Conservation (phyloP, 2,329 filamentous ascomycete species). For the Leptographium flavum region DNA sequence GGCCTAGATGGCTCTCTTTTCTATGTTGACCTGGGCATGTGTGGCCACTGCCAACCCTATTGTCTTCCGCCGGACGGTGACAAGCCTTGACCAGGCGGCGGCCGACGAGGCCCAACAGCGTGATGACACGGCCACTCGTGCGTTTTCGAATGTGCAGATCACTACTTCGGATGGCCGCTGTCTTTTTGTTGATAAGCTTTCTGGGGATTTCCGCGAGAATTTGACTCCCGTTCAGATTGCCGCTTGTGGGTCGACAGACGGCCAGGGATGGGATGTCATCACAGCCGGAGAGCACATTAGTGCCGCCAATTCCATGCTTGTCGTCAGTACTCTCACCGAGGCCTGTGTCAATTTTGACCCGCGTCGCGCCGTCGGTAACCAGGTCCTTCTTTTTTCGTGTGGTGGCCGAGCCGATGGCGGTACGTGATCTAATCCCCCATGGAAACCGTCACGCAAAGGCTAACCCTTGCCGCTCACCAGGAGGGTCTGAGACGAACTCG, state of each 20-base stretch:
- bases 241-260: conserved; percentile 26
- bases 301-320: conserved; percentile 27
- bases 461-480: conserved; percentile 9
- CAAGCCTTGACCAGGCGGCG: conserved; percentile 26
- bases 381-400: conserved; percentile 43
- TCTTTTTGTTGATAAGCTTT: conserved; percentile 30
- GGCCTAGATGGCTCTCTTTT: conserved; percentile 9
- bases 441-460: not conserved
- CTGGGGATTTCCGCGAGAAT: conserved; percentile 33
- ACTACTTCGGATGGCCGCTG: conserved; percentile 28
- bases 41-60: conserved; percentile 16
- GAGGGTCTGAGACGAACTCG: conserved; percentile 33
- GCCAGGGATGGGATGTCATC: conserved; percentile 33
- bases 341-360: conserved; percentile 46
- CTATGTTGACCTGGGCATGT: conserved; percentile 10
- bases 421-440: conserved; percentile 10
- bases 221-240: conserved; percentile 30
- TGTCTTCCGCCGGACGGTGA: conserved; percentile 21
- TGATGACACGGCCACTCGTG: conserved; percentile 27
- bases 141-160: conserved; percentile 29
- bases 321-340: conserved; percentile 42
- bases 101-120: conserved; percentile 30
- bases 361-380: conserved; percentile 32
- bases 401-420: conserved; percentile 40
- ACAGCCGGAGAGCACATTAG: conserved; percentile 37